phyloP scores from a whole-genome alignment of 495 filamentous ascomycete species.

The Schizothecium vesticola region DNA sequence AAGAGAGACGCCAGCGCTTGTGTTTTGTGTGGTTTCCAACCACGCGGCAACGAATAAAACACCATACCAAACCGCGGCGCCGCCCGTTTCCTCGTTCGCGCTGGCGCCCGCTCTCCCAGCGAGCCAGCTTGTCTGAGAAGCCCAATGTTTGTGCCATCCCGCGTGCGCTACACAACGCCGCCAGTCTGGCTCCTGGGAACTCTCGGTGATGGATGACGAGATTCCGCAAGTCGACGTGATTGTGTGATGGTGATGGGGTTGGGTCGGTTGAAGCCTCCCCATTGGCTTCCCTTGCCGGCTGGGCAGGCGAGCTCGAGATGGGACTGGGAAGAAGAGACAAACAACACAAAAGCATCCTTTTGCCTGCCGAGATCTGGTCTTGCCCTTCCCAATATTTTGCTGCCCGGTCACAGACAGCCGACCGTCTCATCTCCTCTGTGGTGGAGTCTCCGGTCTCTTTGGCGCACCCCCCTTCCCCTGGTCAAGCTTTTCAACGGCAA shows the following conservation, averaged over 20 bases:
- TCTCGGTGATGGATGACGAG: not conserved
- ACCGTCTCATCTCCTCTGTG: not conserved
- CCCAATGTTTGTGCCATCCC: not conserved
- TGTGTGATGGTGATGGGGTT: not conserved
- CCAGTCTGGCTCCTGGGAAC: not conserved
- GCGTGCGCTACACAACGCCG: not conserved
- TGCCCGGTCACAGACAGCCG: not conserved
- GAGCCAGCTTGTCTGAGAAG: not conserved
- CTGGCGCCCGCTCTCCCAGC: not conserved
- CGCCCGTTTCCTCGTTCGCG: not conserved
- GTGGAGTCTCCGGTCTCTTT: not conserved
- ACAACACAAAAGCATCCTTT: not conserved
- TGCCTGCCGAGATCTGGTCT: not conserved
- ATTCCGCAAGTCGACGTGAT: not conserved
- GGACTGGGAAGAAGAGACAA: not conserved
- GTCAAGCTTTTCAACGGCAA: not conserved
- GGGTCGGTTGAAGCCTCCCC: not conserved
- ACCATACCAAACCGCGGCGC: conserved; percentile 5
- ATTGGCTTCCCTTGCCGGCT: not conserved
- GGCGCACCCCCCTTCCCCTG: not conserved
- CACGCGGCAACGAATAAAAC: conserved; percentile 11
- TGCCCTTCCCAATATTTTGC: not conserved
- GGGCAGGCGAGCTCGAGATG: not conserved
- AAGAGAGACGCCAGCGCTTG: not conserved
- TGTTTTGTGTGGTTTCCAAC: conserved; percentile 3